Evolutionary conservation across 768 basidiomycete genomes (phyloP), one percentile per base, ranked within the genome.

Genomic region (Gymnopilus dilepis): DNA sequence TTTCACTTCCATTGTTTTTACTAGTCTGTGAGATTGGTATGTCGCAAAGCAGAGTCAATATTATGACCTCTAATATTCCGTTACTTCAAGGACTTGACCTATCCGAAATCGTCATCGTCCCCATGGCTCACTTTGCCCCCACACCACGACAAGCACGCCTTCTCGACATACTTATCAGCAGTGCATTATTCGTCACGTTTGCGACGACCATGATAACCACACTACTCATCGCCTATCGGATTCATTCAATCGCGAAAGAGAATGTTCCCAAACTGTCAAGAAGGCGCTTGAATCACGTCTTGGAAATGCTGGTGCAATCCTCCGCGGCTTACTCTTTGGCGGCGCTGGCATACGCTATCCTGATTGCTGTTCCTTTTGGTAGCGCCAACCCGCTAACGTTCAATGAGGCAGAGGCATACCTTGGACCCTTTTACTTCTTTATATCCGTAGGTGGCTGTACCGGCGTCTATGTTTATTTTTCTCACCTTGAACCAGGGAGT

Each of bases 291-390:
- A 53, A 38, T n/a, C 33, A 24, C 21, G 30, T 53, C 22, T n/a
- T 53, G 19, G 52, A 53, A n/a, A 37, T 53, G 13, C 52, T 53
- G n/a, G 21, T 53, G 3, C 52, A 53, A 37, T 53, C 52, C 24
- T 33, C 52, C 2, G 52, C 52, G 13, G 51, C 51, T 3, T 52
- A 52, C 21, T 34, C 31, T 11, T 3, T 52, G 1, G 31, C 30
- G 1, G n/a, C 34, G n/a, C 19, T 53, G 21, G 33, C 37, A 53
- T 53, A 37, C 9, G 52, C 52, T 12, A 38, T 53, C 8, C 11
- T 22, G 19, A 11, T 21, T 2, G 17, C 33, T 22, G 38, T 53
- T 53, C 52, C 52, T 17, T 6, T 31, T 24, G 37, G 19, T 17
- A 6, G 37, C 34, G 26, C 52, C 9, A 26, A 50, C 4, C 48